Base-by-base conservation (phyloP, 2,329 filamentous ascomycete genomes). In the Claviceps arundinis region DNA sequence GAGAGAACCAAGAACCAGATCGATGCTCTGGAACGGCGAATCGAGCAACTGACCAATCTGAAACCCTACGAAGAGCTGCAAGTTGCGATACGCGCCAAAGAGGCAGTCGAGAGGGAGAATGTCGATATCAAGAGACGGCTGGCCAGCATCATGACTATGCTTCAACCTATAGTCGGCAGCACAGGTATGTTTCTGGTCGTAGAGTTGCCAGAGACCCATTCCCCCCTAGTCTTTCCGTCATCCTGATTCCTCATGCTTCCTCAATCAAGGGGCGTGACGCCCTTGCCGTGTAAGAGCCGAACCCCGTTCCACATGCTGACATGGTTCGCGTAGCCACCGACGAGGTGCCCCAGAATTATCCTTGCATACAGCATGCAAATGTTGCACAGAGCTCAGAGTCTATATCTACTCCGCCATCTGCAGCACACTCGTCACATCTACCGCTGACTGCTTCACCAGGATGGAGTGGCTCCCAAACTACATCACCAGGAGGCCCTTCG, bases 31-130 rank as follows among this genome's bases (percentile, higher is more conserved):
- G 85, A 93, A 65, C 75, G 74, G 55, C 76, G 80, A 56, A 89
- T 94, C 55, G 74, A 78, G 52, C 85, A 91, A 56, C 75, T 94
- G 58, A 87, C 86, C 53, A 84, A 78, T 53, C 85, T 89, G 68
- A 82, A 90, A 65, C 87, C 88, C 0, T 90, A 89, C 60, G 83
- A 87, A 63, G 89, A 95, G 63, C 77, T 95, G 19, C 87, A 94
- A 66, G 74, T 80, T 30, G 86, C 82, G 9, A 67, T 91, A 52
- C 75, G 80, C 37, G 82, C 89, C 66, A 90, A 89, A 70, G 85
- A 91, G 62, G 77, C 78, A 14, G 80, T 89, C 50, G 80, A 89
- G 69, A 79, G 80, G 37, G 88, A 95, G 69, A 91, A 93, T 70
- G 78, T 80, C 55, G 85, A 90, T 57, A 84, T 94, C 57, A 84